These are phyloP conservation scores for Terfezia boudieri DNA, from an alignment of 495 filamentous ascomycete genomes.

Conservation along the genomic window DNA sequence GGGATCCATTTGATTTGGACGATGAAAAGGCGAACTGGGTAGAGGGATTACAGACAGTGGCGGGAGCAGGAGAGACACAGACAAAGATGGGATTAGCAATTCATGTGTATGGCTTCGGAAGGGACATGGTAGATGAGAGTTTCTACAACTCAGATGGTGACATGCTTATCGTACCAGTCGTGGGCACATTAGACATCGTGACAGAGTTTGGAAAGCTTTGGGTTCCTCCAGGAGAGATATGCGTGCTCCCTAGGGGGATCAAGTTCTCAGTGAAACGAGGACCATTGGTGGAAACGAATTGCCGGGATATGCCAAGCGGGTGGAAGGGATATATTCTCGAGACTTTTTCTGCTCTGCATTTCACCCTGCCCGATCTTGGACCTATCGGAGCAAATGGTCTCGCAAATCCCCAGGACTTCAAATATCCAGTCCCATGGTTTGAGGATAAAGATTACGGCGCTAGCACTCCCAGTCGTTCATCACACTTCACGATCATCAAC, in stretches of 20 bases:
- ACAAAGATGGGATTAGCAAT: slow-evolving; percentile 65
- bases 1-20: slow-evolving; percentile 71
- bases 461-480: slow-evolving; percentile 14
- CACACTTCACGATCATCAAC: slow-evolving; percentile 43
- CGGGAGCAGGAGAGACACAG: slow-evolving; percentile 63
- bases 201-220: slow-evolving; percentile 59
- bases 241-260: slow-evolving; percentile 67
- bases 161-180: slow-evolving; percentile 64
- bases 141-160: slow-evolving; percentile 89
- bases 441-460: slow-evolving; percentile 13
- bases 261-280: slow-evolving; percentile 37
- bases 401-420: slow-evolving; percentile 76
- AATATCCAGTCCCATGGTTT: slow-evolving; percentile 57
- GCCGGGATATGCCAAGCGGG: slow-evolving; percentile 14
- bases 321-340: slow-evolving; percentile 72
- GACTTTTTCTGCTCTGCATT: slow-evolving; percentile 58
- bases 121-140: slow-evolving; percentile 49
- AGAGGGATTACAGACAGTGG: slow-evolving; percentile 49
- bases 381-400: slow-evolving; percentile 76
- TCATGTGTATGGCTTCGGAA: slow-evolving; percentile 59
- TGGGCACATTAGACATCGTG: slow-evolving; percentile 64
- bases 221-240: slow-evolving; percentile 76
- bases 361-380: slow-evolving; percentile 63
- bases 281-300: slow-evolving; percentile 16
- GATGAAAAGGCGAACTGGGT: slow-evolving; percentile 15